Evolutionary conservation across 345 rosid species (phyloP), one percentile per base, ranked within the genome.

Genomic region (Euphorbia pulcherrima): DNA sequence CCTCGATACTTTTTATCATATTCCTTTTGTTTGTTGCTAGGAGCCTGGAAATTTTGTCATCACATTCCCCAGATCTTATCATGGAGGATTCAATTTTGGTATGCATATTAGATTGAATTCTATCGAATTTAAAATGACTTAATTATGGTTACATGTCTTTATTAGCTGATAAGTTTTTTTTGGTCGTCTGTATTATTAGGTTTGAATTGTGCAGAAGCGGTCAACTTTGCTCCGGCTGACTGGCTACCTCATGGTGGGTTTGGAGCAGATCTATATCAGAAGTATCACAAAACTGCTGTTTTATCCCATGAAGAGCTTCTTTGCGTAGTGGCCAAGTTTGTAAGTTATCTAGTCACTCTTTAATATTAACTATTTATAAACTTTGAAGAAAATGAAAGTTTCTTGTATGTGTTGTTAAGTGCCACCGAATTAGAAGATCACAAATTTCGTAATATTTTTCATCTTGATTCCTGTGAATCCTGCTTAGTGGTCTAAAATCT

Each of bases 241-340:
- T 93, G 98, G 98, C 79, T 93, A 74, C 98, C 98, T 41, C 86
- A 90, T 79, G 98, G 98, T 72, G 90, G 96, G 30, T 82, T 74
- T 74, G 87, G 92, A 58, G 88, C 94, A 9, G 86, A 88, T 79
- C 85, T 87, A 47, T 93, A 93, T 85, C 86, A 83, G 75, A 75
- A 67, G 62, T 93, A 93, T 83, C 97, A 75, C 41, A 93, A 90
- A 79, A 77, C 93, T 60, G 83, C 98, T 65, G 90, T 93, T 69
- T 83, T 93, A 76, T 88, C 96, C 77, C 97, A 93, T 58, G 98
- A 93, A 78, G 97, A 93, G 86, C 98, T 93, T 80, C 96, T 93
- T 59, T 93, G 87, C 64, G 98, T 88, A 71, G 93, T 87, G 54
- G 96, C 96, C 65, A 87, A 88, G 89, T 91, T 85, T 72, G 41